Conservation (phyloP, 257 asterid species). For the Primulina tabacum region DNA sequence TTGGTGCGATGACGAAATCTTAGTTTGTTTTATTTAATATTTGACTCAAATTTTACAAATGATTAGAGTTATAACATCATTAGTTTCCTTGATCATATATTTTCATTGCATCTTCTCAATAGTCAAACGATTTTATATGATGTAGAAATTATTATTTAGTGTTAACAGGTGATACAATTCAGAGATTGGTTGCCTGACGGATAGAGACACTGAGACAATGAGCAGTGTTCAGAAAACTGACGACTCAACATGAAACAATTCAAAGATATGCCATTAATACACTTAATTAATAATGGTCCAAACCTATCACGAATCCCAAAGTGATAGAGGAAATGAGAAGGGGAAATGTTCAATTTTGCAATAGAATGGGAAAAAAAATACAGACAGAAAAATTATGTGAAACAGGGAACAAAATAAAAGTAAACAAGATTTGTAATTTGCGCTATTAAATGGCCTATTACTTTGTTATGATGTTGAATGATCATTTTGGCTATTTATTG, state of each 20-base stretch:
- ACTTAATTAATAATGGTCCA: conserved; percentile 29
- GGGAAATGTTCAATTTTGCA: neutral
- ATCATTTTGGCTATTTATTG: no score
- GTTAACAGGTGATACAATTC: conserved; percentile 29
- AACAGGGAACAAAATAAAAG: neutral
- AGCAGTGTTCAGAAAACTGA: conserved; percentile 33
- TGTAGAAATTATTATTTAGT: neutral
- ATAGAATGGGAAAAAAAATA: conserved; percentile 4
- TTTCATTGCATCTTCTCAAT: no score
- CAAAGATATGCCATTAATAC: conserved; percentile 35
- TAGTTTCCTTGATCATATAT: no score
- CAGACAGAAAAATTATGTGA: no score
- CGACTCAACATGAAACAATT: conserved; percentile 41
- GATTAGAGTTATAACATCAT: no score
- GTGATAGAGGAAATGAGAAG: conserved; percentile 4
- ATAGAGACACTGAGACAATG: conserved; percentile 43
- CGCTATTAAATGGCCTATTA: no score
- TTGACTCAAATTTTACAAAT: no score
- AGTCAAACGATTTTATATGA: no score
- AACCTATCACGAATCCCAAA: conserved; percentile 42
- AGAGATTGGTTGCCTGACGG: conserved; percentile 36
- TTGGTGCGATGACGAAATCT: no score
- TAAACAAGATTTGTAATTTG: no score
- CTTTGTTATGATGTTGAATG: no score
- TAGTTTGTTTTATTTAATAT: no score